A percentile compares a stretch with the other conserved stretches of the same genome.
Evolutionary conservation across 495 filamentous ascomycete species (phyloP).

Genomic region (Aspergillus hancockii): DNA sequence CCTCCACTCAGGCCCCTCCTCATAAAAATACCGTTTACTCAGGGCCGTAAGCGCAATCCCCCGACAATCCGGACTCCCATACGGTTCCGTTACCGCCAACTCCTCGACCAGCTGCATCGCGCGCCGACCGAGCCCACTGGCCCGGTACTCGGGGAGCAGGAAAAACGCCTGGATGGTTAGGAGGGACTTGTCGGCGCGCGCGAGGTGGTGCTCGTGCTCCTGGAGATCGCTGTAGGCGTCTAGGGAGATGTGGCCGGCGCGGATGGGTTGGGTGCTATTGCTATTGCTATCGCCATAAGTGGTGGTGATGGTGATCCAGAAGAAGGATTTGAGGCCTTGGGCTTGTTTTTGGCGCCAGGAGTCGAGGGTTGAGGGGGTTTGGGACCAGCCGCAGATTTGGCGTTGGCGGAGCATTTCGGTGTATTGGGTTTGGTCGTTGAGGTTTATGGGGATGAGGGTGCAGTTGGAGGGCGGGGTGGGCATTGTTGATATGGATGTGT

Average conservation of each 20-base stretch:
- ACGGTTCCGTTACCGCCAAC: constrained; percentile 3
- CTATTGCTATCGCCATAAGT: too few species aligned
- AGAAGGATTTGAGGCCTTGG: constrained; percentile 22
- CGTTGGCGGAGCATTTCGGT: constrained; percentile 28
- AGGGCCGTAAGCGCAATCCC: constrained; percentile 24
- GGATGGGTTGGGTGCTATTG: constrained; percentile 11
- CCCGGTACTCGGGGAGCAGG: constrained; percentile 25
- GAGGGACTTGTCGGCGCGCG: constrained; percentile 18
- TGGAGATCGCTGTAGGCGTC: constrained; percentile 19
- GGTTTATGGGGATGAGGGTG: constrained; percentile 25
- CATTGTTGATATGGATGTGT: too few species aligned
- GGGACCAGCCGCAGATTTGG: constrained; percentile 28
- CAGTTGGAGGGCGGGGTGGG: not conserved
- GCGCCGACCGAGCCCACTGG: constrained; percentile 15
- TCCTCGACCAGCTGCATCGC: constrained; percentile 24
- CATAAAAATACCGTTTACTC: constrained; percentile 31
- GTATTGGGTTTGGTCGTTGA: constrained; percentile 19
- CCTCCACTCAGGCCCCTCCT: constrained; percentile 20
- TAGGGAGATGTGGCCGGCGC: constrained; percentile 30
- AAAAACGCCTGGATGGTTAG: constrained; percentile 27
- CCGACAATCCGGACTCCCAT: constrained; percentile 20
- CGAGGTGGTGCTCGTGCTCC: constrained; percentile 13
- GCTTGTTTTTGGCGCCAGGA: constrained; percentile 20
- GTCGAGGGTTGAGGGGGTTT: constrained; percentile 14
- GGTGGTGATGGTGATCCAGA: constrained; percentile 26